Evolutionary conservation across 768 basidiomycete genomes (phyloP).

Genomic region (Leucosporidium scottii): DNA sequence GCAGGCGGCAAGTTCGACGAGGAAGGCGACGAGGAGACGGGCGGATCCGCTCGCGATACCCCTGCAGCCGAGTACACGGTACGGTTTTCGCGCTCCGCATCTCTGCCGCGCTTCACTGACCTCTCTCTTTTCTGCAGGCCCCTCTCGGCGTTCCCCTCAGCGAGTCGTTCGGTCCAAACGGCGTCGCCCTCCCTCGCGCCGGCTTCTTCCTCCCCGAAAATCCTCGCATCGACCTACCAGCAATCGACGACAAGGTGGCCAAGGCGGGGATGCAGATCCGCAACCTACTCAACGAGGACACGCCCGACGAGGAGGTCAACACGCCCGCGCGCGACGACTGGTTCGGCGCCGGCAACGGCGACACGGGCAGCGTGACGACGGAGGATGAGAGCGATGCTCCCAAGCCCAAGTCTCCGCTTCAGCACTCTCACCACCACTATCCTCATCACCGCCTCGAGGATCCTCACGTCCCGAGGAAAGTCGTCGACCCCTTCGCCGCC

Average conservation of each 20-base stretch:
- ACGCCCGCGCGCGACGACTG: conserved; percentile 21
- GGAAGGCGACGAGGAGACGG: neutral
- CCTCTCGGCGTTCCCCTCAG: neutral
- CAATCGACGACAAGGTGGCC: neutral
- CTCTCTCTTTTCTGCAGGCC: neutral
- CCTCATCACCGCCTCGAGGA: no score
- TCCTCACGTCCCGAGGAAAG: no score
- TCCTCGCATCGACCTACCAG: conserved; percentile 7
- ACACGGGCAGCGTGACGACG: conserved; percentile 3
- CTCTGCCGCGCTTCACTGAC: neutral
- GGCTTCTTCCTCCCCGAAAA: conserved; percentile 20
- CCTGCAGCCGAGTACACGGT: neutral
- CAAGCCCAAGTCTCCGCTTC: neutral
- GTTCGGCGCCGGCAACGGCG: conserved; percentile 18
- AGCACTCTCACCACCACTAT: no score
- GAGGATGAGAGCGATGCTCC: conserved; percentile 9
- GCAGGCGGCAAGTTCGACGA: conserved; percentile 3
- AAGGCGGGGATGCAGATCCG: conserved; percentile 32
- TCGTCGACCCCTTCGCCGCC: no score
- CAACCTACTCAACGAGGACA: conserved; percentile 34
- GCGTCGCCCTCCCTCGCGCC: conserved; percentile 11
- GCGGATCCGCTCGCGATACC: neutral
- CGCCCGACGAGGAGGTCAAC: conserved; percentile 14
- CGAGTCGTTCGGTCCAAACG: neutral
- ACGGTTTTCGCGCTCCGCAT: neutral